Evolutionary conservation across 345 rosid species (phyloP).

Genomic region (Eucalyptus dawsonii): DNA sequence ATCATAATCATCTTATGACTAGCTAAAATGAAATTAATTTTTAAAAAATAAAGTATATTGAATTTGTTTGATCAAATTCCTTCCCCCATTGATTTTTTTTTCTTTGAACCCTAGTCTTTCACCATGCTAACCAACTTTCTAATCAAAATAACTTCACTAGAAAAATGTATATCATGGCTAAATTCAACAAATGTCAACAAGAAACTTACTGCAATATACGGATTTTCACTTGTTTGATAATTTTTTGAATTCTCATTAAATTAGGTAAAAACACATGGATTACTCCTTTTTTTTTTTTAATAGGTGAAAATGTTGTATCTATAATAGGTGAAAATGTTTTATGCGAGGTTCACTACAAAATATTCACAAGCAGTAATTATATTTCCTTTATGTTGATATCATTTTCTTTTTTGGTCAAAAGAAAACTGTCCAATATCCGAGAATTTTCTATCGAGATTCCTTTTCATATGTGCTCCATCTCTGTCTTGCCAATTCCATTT

Average conservation of each 20-base stretch:
- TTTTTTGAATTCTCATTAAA: too few species aligned
- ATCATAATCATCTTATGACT: neutral
- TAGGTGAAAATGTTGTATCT: too few species aligned
- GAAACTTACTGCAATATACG: fast-evolving
- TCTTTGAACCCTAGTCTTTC: neutral
- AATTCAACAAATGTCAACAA: neutral
- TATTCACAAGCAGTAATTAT: neutral
- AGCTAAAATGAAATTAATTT: neutral
- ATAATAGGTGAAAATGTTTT: too few species aligned
- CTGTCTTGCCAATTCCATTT: neutral
- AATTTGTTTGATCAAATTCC: too few species aligned
- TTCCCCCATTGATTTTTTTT: neutral
- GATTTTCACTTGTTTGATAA: neutral
- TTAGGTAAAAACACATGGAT: neutral
- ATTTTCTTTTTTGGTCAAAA: neutral
- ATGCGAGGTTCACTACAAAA: neutral
- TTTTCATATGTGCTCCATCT: neutral
- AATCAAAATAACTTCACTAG: neutral
- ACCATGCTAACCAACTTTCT: neutral
- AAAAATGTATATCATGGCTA: neutral
- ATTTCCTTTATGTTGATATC: neutral
- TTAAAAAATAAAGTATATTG: neutral
- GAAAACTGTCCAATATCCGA: neutral
- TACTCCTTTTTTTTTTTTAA: too few species aligned
- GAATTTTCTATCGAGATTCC: neutral